Evolutionary conservation across 2,329 filamentous ascomycete genomes (phyloP), one percentile per base, ranked within the genome.

Genomic region (Fusarium illudens): DNA sequence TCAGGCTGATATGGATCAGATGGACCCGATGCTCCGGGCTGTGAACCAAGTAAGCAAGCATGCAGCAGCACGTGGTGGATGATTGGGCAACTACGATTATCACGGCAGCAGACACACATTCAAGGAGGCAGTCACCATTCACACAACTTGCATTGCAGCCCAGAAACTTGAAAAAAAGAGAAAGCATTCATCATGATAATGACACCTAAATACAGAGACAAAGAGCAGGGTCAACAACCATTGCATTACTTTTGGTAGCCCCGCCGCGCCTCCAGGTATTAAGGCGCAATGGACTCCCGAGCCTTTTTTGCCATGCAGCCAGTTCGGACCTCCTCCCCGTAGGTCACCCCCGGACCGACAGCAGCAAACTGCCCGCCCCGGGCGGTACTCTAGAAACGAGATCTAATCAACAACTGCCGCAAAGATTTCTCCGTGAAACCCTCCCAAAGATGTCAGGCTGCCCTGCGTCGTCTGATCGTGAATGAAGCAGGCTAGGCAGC

Each of bases 221-320:
- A 76, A 76, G 72, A 75, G 73, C 73, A 77, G 64, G 71, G 71
- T 71, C 72, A 71, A 68, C 75, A 74, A 73, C 75, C 75, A 71
- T 79, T 77, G 78, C 79, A 79, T 81, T 80, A 81, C 79, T 81
- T 80, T 80, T 80, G 75, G 77, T 77, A 77, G 74, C 74, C 79
- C 65, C 76, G 68, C 75, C 73, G 69, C 78, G 79, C 76, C 78
- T 78, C 71, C 65, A 69, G 71, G 65, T 69, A 77, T 75, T 76
- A 64, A 79, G 77, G 76, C 76, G 78, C 75, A 77, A 75, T 76
- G 74, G 76, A 75, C 75, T 76, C 76, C 76, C 68, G 74, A 79
- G 75, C 75, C 76, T 79, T 77, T 67, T 75, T 73, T 77, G 76
- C 74, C 75, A 75, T 30, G 46, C 73, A 78, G 75, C 76, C 72